These are phyloP conservation scores for Apiotrichum gracile DNA, from an alignment of 1,284 basidiomycete genomes.

Conservation along the genomic window DNA sequence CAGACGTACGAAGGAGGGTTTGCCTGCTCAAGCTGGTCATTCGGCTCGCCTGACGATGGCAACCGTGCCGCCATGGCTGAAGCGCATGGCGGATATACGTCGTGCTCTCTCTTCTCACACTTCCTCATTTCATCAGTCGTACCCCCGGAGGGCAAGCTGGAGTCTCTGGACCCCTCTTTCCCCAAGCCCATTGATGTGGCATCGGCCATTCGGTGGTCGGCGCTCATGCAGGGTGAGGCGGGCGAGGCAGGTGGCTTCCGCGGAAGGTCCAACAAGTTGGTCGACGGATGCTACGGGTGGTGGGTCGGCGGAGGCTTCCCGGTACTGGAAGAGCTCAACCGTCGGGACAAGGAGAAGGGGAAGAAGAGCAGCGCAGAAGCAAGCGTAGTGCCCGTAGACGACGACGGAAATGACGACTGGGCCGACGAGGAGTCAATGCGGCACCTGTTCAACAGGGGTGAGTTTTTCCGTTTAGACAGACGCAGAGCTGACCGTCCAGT, in stretches of 20 bases:
- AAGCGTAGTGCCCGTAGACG: slow-evolving; percentile 9
- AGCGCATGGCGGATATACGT: slow-evolving; percentile 96
- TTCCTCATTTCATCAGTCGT: slow-evolving; percentile 55
- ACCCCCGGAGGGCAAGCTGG: neutral
- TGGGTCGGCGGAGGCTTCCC: slow-evolving; percentile 92
- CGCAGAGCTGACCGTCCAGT: slow-evolving; percentile 33
- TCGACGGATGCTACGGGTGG: slow-evolving; percentile 99
- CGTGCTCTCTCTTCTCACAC: slow-evolving; percentile 82
- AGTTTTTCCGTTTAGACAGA: slow-evolving; percentile 10
- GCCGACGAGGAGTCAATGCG: slow-evolving; percentile 6
- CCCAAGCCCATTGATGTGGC: slow-evolving; percentile 57
- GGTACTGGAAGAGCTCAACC: slow-evolving; percentile 62
- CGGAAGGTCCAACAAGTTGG: slow-evolving; percentile 93
- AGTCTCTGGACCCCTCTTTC: slow-evolving; percentile 19
- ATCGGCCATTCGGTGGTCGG: slow-evolving; percentile 72
- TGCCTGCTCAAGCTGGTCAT: slow-evolving; percentile 61
- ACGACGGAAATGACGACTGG: slow-evolving; percentile 30
- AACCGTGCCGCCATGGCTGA: slow-evolving; percentile 62
- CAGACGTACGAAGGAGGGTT: slow-evolving; percentile 99
- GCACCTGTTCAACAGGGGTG: slow-evolving; percentile 45
- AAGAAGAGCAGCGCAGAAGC: slow-evolving; percentile 12
- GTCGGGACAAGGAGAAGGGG: slow-evolving; percentile 18
- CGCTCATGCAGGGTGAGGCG: slow-evolving; percentile 75
- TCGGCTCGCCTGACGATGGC: slow-evolving; percentile 21
- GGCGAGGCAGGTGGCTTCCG: slow-evolving; percentile 87